phyloP scores from a whole-genome alignment of 805 yeast species.

The Candida qinlingensis region DNA sequence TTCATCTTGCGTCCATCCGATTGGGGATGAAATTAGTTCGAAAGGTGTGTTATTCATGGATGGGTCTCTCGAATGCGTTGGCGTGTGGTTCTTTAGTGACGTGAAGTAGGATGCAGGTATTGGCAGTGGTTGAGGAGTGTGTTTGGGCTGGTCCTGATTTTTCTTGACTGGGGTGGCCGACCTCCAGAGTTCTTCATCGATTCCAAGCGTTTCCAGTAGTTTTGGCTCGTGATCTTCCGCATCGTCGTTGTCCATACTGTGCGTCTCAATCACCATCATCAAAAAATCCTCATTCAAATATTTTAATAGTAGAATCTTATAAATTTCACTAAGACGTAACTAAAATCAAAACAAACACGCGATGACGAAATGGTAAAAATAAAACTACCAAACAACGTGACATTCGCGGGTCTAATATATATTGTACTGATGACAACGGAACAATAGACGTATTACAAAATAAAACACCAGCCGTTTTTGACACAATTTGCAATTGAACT shows the following conservation, averaged over 20 bases:
- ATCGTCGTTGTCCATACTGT: neutral
- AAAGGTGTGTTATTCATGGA: conserved; percentile 2
- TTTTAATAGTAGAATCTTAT: no score
- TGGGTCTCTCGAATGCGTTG: conserved; percentile 6
- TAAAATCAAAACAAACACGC: neutral
- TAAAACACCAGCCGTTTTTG: no score
- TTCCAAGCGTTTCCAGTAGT: conserved; percentile 6
- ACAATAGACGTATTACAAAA: no score
- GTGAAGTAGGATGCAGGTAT: conserved; percentile 10
- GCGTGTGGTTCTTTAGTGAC: conserved; percentile 5
- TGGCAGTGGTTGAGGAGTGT: conserved; percentile 2
- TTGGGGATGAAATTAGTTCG: conserved; percentile 4
- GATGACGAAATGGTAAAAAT: neutral
- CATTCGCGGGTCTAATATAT: no score
- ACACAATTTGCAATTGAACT: neutral
- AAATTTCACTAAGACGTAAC: neutral
- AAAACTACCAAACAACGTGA: neutral
- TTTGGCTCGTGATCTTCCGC: neutral
- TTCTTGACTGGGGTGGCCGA: conserved; percentile 5
- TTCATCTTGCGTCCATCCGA: neutral
- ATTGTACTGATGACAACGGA: no score
- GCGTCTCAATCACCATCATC: neutral
- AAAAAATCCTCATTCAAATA: no score
- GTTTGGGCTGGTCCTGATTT: neutral
- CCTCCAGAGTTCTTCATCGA: conserved; percentile 5